Conservation (phyloP, 2,329 filamentous ascomycete genomes). For the Fusarium devonianum region DNA sequence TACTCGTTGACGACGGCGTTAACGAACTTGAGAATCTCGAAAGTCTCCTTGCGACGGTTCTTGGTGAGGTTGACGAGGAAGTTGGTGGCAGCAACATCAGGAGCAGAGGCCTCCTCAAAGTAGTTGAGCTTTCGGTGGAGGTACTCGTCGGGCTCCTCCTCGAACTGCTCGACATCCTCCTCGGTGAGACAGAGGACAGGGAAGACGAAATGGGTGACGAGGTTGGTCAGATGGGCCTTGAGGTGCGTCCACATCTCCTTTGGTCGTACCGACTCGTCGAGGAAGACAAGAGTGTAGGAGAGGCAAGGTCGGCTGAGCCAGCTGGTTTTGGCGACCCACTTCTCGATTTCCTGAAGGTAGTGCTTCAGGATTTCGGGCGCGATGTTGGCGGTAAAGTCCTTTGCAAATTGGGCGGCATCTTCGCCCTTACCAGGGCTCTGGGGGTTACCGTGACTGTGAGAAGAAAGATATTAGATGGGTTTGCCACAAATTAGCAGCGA, state of each 20-base stretch:
- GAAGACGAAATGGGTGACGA: conserved; percentile 95
- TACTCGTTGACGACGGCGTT: conserved; percentile 95
- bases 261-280: conserved; percentile 96
- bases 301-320: conserved; percentile 96
- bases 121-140: conserved; percentile 97
- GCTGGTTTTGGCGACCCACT: conserved; percentile 92
- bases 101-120: conserved; percentile 94
- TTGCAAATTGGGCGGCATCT: conserved; percentile 82
- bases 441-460: conserved; percentile 90
- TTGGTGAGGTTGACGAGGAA: conserved; percentile 96
- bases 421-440: conserved; percentile 75
- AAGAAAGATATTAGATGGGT: conserved; percentile 17
- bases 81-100: conserved; percentile 94
- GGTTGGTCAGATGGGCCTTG: conserved; percentile 89
- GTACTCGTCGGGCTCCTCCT: conserved; percentile 94
- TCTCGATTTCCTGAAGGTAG: conserved; percentile 93
- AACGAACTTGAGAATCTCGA: conserved; percentile 91
- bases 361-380: conserved; percentile 96
- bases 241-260: conserved; percentile 97
- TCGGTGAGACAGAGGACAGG: conserved; percentile 91
- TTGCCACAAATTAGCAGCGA: not conserved
- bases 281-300: conserved; percentile 91
- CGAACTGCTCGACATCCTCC: conserved; percentile 92
- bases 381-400: conserved; percentile 88
- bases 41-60: conserved; percentile 92